Evolutionary conservation across 768 basidiomycete species (phyloP).

Genomic region (Atractiella rhizophila): DNA sequence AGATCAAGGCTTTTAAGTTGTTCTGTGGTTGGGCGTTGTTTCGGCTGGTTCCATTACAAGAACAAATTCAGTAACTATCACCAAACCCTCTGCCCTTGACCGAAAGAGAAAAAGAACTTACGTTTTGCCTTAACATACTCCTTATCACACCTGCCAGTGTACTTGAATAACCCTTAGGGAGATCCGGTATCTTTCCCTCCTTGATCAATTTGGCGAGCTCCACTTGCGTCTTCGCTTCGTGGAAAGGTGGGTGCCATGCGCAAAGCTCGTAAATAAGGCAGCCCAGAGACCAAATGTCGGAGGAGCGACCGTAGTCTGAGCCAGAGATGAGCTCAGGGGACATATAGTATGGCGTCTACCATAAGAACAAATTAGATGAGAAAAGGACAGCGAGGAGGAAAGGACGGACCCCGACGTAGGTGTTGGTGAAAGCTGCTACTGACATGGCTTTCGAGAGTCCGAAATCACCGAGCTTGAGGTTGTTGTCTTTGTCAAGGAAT

Average conservation of each 20-base stretch:
- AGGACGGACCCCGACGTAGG: constrained; percentile 62
- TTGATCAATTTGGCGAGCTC: constrained; percentile 62
- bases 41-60: constrained; percentile 2
- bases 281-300: constrained; percentile 94
- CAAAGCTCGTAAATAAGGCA: constrained; percentile 93
- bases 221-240: constrained; percentile 68
- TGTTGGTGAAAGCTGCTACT: constrained; percentile 70
- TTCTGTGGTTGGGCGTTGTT: constrained; percentile 12
- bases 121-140: constrained; percentile 64
- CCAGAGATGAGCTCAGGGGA: constrained; percentile 95
- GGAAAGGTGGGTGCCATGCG: constrained; percentile 73
- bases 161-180: constrained; percentile 60
- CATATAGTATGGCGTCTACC: constrained; percentile 98
- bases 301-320: constrained; percentile 60
- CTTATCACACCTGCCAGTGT: constrained; percentile 48
- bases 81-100: background rate
- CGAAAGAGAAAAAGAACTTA: constrained; percentile 20
- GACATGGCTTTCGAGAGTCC: constrained; percentile 79
- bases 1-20: constrained; percentile 14
- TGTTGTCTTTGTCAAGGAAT: constrained; percentile 58
- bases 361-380: constrained; percentile 1
- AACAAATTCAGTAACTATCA: background rate
- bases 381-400: background rate
- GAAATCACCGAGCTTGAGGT: constrained; percentile 92
- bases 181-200: constrained; percentile 63